Evolutionary conservation across 164 flowering plant species (phyloP).

Genomic region (Vitis vinifera): DNA sequence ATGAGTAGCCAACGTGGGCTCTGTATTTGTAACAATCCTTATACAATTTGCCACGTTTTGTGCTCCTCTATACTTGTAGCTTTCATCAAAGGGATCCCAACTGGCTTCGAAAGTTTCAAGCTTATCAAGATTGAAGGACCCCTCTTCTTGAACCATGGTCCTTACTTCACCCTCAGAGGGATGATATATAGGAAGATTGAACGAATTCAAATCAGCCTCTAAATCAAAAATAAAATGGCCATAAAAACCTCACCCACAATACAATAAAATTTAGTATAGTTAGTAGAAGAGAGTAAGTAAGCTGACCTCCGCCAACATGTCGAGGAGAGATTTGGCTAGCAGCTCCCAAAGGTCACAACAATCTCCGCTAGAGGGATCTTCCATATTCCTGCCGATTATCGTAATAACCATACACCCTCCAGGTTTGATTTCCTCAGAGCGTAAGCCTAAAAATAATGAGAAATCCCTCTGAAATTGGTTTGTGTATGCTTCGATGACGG

Average conservation of each 20-base stretch:
- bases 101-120: conserved; percentile 1
- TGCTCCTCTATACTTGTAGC: neutral
- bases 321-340: too few species aligned
- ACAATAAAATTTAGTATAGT: too few species aligned
- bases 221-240: too few species aligned
- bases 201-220: too few species aligned
- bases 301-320: too few species aligned
- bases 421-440: neutral
- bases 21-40: conserved; percentile 16
- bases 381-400: neutral
- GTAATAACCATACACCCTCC: conserved; percentile 5
- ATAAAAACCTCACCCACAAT: too few species aligned
- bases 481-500: too few species aligned
- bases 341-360: neutral
- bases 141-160: too few species aligned
- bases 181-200: too few species aligned
- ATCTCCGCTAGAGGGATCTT: conserved; percentile 5
- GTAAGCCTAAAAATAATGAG: conserved; percentile 3
- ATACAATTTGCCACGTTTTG: conserved; percentile 1
- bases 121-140: neutral
- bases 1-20: conserved; percentile 17
- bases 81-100: conserved; percentile 9
- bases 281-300: too few species aligned
- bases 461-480: conserved; percentile 6
- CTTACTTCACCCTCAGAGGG: too few species aligned